Evolutionary conservation across 2,329 filamentous ascomycete genomes (phyloP), one percentile per base, ranked within the genome.

Genomic region (Epichloe elymi): DNA sequence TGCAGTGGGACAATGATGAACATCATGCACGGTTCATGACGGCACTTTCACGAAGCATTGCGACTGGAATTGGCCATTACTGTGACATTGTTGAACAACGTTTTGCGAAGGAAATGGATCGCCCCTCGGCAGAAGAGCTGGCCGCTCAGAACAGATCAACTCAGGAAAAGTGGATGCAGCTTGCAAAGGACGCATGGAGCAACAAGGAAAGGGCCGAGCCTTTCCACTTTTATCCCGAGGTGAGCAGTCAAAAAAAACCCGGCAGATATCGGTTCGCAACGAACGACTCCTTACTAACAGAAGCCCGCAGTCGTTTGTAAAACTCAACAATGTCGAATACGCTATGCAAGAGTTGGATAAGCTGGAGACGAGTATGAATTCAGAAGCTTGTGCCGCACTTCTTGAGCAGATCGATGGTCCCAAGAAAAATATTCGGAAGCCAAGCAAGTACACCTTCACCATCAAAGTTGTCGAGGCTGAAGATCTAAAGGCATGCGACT

Each of bases 1-100:
- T 98, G 11, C 82, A 90, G 54, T 98, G 93, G 93, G 85, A 89
- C 56, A 88, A 97, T 63, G 88, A 95, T 61, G 75, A 95, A 38
- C 90, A 95, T 57, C 87, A 95, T 63, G 91, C 93, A 39, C 88
- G 90, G 55, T 98, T 98, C 68, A 97, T 97, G 90, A 98, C 93
- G 15, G 82, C 88, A 2, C 73, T 96, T 15, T 83, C 90, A 14
- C 94, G 89, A 60, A 84, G 85, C 0, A 88, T 97, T 54, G 85
- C 90, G 2, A 76, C 79, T 45, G 90, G 88, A 17, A 79, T 98
- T 46, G 84, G 86, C 12, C 81, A 82, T 58, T 98, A 98, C 65
- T 98, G 93, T 64, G 93, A 98, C 63, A 73, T 91, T 44, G 74
- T 97, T 26, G 93, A 97, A 60, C 81, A 85, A 58, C 82, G 79